phyloP scores from a whole-genome alignment of 441 rosid genomes.

The Adansonia rubrostipa region DNA sequence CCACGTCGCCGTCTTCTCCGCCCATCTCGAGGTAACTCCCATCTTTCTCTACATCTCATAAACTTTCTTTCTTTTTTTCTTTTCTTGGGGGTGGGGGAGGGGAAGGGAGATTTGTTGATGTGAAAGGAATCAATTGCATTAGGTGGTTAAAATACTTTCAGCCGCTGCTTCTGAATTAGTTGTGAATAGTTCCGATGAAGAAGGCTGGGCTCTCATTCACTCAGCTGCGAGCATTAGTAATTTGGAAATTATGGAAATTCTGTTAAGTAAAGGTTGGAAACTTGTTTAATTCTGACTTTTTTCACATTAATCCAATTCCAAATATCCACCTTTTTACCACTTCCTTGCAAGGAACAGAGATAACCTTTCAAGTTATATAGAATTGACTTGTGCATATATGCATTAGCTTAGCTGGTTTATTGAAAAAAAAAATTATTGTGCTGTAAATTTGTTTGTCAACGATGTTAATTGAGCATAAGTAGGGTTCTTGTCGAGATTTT shows the following conservation, averaged over 20 bases:
- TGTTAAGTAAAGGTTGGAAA: conserved; percentile 55
- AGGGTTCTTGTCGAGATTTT: conserved; percentile 7
- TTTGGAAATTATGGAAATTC: conserved; percentile 54
- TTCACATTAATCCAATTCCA: neutral
- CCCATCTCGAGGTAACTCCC: conserved; percentile 50
- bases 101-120: neutral
- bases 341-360: no score
- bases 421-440: neutral
- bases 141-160: conserved; percentile 64
- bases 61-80: neutral
- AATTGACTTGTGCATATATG: neutral
- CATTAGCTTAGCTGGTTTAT: neutral
- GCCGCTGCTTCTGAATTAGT: conserved; percentile 52
- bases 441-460: neutral
- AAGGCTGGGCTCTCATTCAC: conserved; percentile 93
- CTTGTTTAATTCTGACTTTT: neutral
- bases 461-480: conserved; percentile 10
- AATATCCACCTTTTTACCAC: neutral
- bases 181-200: conserved; percentile 72
- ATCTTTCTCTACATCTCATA: neutral
- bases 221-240: conserved; percentile 84
- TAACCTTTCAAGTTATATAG: neutral
- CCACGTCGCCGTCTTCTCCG: conserved; percentile 73
- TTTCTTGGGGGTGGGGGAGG: no score
- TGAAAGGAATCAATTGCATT: conserved; percentile 22